phyloP scores from a whole-genome alignment of 2,329 filamentous ascomycete species.

The Cytospora piceicola region DNA sequence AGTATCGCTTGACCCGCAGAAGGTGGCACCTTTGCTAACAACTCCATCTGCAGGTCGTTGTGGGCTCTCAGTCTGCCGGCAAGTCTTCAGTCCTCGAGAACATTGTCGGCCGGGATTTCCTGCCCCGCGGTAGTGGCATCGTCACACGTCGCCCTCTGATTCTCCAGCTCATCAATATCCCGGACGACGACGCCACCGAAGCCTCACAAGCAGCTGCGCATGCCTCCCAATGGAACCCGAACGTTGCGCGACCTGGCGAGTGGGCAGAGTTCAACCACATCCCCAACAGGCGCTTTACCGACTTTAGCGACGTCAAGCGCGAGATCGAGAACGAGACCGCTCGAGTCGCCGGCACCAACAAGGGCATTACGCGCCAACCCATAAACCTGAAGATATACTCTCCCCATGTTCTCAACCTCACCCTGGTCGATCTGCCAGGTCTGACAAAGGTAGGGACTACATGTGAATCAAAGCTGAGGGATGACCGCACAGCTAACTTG shows the following conservation, averaged over 20 bases:
- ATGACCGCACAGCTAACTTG: constrained; percentile 8
- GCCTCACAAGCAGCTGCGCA: constrained; percentile 18
- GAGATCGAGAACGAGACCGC: constrained; percentile 98
- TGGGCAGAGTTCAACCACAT: constrained; percentile 99
- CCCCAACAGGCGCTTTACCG: constrained; percentile 94
- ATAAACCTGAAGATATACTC: constrained; percentile 99
- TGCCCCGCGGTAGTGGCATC: constrained; percentile 94
- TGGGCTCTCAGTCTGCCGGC: constrained; percentile 96
- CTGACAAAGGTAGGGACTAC: constrained; percentile 63
- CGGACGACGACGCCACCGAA: constrained; percentile 72
- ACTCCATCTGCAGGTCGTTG: constrained; percentile 73
- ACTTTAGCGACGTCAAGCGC: constrained; percentile 98
- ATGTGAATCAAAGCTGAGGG: no score
- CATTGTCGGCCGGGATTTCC: constrained; percentile 95
- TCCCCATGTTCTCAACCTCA: constrained; percentile 95
- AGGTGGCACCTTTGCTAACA: constrained; percentile 33
- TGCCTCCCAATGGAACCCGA: constrained; percentile 48
- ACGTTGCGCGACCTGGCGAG: constrained; percentile 70
- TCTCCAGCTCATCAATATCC: constrained; percentile 96
- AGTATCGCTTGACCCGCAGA: constrained; percentile 25
- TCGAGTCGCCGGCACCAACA: constrained; percentile 93
- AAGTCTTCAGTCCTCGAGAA: constrained; percentile 99
- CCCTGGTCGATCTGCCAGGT: constrained; percentile 93
- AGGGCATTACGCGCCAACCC: constrained; percentile 91
- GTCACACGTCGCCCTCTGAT: constrained; percentile 93